Evolutionary conservation across 2,329 filamentous ascomycete species (phyloP).

Genomic region (Pseudogymnoascus sp.): DNA sequence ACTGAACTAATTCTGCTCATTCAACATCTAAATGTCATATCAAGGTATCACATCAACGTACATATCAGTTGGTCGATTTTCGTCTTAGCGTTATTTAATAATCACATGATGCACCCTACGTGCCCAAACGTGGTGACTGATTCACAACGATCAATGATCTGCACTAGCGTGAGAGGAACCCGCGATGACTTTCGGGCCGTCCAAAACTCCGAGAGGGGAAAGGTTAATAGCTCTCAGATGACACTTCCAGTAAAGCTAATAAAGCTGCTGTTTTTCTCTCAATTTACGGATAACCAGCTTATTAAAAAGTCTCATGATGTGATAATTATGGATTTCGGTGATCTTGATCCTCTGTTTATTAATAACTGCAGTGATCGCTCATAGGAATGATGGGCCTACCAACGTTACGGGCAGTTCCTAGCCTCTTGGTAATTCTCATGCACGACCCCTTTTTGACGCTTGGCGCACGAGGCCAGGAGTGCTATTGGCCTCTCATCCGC

Average conservation of each 20-base stretch:
- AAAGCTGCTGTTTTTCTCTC: neutral
- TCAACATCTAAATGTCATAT: neutral
- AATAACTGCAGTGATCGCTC: neutral
- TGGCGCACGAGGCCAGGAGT: neutral
- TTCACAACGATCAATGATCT: neutral
- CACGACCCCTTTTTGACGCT: neutral
- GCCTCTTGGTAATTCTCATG: neutral
- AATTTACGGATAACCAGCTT: neutral
- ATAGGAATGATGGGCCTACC: neutral
- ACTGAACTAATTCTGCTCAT: neutral
- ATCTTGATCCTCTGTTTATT: neutral
- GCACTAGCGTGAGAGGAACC: constrained; percentile 3
- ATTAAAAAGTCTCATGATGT: neutral
- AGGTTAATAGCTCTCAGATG: neutral
- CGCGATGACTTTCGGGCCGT: neutral
- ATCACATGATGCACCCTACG: neutral
- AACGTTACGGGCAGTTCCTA: neutral
- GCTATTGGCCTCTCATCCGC: neutral
- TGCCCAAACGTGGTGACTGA: neutral
- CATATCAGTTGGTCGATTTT: neutral
- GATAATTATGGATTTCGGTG: neutral
- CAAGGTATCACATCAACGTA: neutral
- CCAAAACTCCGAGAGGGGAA: neutral
- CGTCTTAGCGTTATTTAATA: neutral
- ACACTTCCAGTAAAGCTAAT: neutral